These are phyloP conservation scores for Paracamarosporium sp. DNA, from an alignment of 2,329 filamentous ascomycete genomes.

Conservation along the genomic window DNA sequence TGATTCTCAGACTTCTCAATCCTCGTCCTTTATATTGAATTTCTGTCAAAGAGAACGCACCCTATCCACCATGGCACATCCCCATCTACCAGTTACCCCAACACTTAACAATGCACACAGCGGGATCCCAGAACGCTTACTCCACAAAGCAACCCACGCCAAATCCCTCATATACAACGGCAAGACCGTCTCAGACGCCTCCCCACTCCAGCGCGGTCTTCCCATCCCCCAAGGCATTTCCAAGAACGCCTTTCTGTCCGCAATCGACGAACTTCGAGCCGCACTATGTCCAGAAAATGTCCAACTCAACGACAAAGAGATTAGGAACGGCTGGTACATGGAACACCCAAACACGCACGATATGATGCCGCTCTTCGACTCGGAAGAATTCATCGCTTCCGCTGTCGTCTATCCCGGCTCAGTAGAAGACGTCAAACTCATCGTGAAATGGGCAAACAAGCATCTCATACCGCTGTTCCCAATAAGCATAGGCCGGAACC, in stretches of 20 bases:
- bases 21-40: background rate
- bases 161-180: slow-evolving; percentile 25
- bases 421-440: slow-evolving; percentile 44
- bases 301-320: slow-evolving; percentile 32
- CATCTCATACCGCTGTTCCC: slow-evolving; percentile 43
- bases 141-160: slow-evolving; percentile 21
- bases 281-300: slow-evolving; percentile 18
- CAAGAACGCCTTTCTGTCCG: slow-evolving; percentile 19
- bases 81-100: slow-evolving; percentile 20
- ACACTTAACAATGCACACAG: slow-evolving; percentile 18
- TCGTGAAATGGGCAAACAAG: slow-evolving; percentile 43
- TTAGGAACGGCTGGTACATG: slow-evolving; percentile 35
- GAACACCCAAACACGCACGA: slow-evolving; percentile 45
- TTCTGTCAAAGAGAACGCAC: background rate
- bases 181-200: slow-evolving; percentile 17
- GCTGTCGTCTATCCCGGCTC: slow-evolving; percentile 54
- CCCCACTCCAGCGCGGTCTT: slow-evolving; percentile 18
- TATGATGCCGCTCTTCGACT: slow-evolving; percentile 51
- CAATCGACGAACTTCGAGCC: slow-evolving; percentile 17
- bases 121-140: slow-evolving; percentile 22
- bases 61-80: slow-evolving; percentile 11
- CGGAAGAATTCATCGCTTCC: slow-evolving; percentile 52
- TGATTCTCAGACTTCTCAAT: too few species aligned
- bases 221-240: slow-evolving; percentile 26
- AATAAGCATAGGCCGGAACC: slow-evolving; percentile 51